Evolutionary conservation across 345 rosid species (phyloP).

Genomic region (Eucalyptus sp.): DNA sequence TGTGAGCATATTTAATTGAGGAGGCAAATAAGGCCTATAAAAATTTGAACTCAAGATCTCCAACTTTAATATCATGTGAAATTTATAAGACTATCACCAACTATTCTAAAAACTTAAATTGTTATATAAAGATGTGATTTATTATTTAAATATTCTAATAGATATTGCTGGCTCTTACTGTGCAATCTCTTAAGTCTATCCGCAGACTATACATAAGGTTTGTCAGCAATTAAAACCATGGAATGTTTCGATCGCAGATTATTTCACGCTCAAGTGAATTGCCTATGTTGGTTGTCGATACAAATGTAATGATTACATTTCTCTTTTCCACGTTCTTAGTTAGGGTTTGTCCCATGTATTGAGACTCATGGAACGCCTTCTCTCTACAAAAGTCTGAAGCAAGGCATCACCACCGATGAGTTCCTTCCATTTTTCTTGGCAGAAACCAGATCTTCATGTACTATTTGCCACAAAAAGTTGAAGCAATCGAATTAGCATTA

Average conservation of each 20-base stretch:
- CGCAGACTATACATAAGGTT: background rate
- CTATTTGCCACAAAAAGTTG: background rate
- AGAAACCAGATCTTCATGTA: background rate
- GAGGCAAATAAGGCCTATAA: no score
- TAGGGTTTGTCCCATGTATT: background rate
- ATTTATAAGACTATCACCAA: accelerated
- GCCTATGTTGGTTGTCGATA: background rate
- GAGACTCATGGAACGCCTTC: background rate
- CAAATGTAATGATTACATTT: background rate
- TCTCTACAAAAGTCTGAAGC: background rate
- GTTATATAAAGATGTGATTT: no score
- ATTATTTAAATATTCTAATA: no score
- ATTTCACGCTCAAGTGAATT: background rate
- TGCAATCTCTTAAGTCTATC: background rate
- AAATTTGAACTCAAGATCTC: no score
- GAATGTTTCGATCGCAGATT: background rate
- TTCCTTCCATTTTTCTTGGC: background rate
- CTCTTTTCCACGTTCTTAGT: background rate
- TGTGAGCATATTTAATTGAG: no score
- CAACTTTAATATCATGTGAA: accelerated
- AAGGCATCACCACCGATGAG: background rate
- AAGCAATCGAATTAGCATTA: no score
- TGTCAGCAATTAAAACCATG: background rate
- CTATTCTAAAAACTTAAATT: no score
- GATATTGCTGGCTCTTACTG: background rate